phyloP scores from a whole-genome alignment of 2,329 filamentous ascomycete species.

The Fusarium subtropicale region DNA sequence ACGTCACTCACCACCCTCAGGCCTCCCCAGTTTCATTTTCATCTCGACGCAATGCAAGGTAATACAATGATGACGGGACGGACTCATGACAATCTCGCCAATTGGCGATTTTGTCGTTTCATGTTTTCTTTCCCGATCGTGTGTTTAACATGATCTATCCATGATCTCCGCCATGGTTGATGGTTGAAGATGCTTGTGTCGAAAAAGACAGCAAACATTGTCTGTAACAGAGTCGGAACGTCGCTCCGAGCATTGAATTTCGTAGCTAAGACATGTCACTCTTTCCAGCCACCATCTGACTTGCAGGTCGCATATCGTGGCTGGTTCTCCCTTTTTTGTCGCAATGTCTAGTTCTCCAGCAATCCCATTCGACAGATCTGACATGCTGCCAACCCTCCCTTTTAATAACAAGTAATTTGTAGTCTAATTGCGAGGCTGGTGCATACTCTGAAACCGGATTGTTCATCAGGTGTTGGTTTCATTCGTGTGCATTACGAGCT shows the following conservation, averaged over 20 bases:
- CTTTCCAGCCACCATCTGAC: conserved; percentile 10
- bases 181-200: conserved; percentile 2
- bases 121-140: conserved; percentile 6
- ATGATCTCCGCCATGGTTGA: conserved; percentile 9
- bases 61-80: background rate
- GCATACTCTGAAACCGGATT: conserved; percentile 25
- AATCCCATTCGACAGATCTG: conserved; percentile 1
- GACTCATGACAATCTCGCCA: conserved; percentile 6
- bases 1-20: conserved; percentile 23
- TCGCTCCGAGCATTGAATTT: conserved; percentile 11
- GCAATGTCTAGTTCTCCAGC: conserved; percentile 19
- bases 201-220: background rate
- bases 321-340: conserved; percentile 17
- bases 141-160: background rate
- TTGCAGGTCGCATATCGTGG: conserved; percentile 27
- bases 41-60: conserved; percentile 10
- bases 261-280: conserved; percentile 9
- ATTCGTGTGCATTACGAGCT: background rate
- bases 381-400: conserved; percentile 11
- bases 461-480: background rate
- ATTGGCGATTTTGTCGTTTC: conserved; percentile 5
- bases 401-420: background rate
- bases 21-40: conserved; percentile 15
- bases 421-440: conserved; percentile 7
- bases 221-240: background rate